Evolutionary conservation across 257 asterid genomes (phyloP).

Genomic region (Rubia yunnanensis): DNA sequence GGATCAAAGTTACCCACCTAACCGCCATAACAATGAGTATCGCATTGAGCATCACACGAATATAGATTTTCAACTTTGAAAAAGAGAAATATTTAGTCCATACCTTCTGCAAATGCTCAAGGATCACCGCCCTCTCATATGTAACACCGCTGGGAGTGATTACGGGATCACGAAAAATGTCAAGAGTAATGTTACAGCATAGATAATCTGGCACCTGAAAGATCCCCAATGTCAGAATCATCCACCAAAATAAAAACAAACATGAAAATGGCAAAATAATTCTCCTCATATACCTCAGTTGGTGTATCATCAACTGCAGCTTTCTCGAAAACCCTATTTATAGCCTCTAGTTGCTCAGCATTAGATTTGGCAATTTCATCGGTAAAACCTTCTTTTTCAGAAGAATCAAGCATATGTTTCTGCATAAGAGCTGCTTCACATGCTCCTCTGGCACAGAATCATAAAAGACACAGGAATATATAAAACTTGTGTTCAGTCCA

Average conservation of each 20-base stretch:
- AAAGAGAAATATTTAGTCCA: neutral
- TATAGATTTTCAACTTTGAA: neutral
- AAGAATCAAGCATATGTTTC: conserved; percentile 33
- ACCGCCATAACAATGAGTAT: conserved; percentile 8
- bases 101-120: conserved; percentile 72
- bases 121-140: conserved; percentile 82
- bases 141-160: conserved; percentile 88
- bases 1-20: conserved; percentile 92
- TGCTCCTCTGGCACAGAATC: conserved; percentile 40
- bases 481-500: neutral
- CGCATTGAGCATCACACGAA: neutral
- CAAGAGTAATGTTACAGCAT: conserved; percentile 75
- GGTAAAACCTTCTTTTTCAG: conserved; percentile 40
- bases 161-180: conserved; percentile 87
- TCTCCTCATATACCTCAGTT: conserved; percentile 30
- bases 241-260: neutral
- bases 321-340: conserved; percentile 41
- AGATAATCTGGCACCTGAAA: conserved; percentile 76
- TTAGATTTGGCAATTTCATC: conserved; percentile 29
- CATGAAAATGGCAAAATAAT: conserved; percentile 2
- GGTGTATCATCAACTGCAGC: conserved; percentile 71
- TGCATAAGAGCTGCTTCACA: conserved; percentile 69
- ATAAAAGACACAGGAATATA: conserved; percentile 12
- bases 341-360: conserved; percentile 41
- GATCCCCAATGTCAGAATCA: conserved; percentile 18